Percentiles rank a stretch among this genome's conserved stretches.
phyloP scores from a whole-genome alignment of 2,329 filamentous ascomycete species.

The Neoarthrinium moseri region DNA sequence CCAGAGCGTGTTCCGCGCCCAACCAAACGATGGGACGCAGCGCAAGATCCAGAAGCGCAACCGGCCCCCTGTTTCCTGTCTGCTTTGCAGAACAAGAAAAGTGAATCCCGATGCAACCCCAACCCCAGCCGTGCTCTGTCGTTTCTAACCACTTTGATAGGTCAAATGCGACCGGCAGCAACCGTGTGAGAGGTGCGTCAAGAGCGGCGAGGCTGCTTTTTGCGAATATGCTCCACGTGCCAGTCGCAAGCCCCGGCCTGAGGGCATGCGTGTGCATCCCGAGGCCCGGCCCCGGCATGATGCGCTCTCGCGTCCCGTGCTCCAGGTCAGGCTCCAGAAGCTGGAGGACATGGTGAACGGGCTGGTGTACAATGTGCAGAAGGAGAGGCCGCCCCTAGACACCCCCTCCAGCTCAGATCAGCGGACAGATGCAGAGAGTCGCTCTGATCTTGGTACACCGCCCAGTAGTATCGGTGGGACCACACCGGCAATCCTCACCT shows the following conservation, averaged over 20 bases:
- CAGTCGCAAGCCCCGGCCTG: constrained; percentile 28
- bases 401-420: constrained; percentile 27
- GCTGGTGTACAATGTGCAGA: constrained; percentile 20
- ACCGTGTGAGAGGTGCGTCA: constrained; percentile 38
- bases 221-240: constrained; percentile 36
- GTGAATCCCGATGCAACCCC: constrained; percentile 20
- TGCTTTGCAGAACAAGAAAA: constrained; percentile 33
- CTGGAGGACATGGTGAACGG: constrained; percentile 34
- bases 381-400: constrained; percentile 20
- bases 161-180: constrained; percentile 38
- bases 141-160: constrained; percentile 12
- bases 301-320: constrained; percentile 26
- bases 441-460: constrained; percentile 27
- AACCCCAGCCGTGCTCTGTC: neutral
- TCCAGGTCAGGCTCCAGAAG: constrained; percentile 33
- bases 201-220: constrained; percentile 32
- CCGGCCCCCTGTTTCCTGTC: constrained; percentile 33
- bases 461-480: constrained; percentile 15
- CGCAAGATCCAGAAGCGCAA: constrained; percentile 37
- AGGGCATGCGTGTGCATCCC: constrained; percentile 26
- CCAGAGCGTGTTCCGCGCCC: constrained; percentile 35
- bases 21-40: constrained; percentile 29
- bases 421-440: constrained; percentile 23
- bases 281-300: constrained; percentile 25
- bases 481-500: constrained; percentile 13